Evolutionary conservation across 2,329 filamentous ascomycete genomes (phyloP).

Genomic region (Fonsecaea pugnacius): DNA sequence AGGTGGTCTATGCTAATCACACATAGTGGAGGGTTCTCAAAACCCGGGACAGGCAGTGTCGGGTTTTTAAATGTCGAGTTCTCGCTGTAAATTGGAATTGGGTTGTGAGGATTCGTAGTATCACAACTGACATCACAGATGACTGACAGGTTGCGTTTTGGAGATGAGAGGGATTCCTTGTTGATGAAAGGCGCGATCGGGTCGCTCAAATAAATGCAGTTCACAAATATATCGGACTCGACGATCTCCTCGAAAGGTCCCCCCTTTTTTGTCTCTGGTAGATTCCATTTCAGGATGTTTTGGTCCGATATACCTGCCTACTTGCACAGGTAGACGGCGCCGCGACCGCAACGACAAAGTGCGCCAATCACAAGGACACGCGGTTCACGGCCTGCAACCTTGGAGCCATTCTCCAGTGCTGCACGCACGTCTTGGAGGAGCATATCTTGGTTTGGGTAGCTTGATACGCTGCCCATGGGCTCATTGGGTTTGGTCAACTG

Average conservation of each 20-base stretch:
- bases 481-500: slow-evolving; percentile 72
- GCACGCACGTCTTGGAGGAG: slow-evolving; percentile 76
- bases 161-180: slow-evolving; percentile 66
- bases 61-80: slow-evolving; percentile 87
- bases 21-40: slow-evolving; percentile 64
- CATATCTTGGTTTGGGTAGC: slow-evolving; percentile 73
- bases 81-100: slow-evolving; percentile 75
- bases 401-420: slow-evolving; percentile 67
- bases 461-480: slow-evolving; percentile 65
- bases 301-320: slow-evolving; percentile 72
- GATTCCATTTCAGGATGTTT: slow-evolving; percentile 75
- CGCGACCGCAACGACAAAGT: slow-evolving; percentile 74
- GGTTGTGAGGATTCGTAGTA: slow-evolving; percentile 55
- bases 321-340: slow-evolving; percentile 78
- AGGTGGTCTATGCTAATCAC: slow-evolving; percentile 91
- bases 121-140: slow-evolving; percentile 70
- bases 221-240: slow-evolving; percentile 75
- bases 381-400: slow-evolving; percentile 70
- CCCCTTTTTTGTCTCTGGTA: slow-evolving; percentile 75
- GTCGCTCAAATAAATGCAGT: slow-evolving; percentile 83
- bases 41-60: slow-evolving; percentile 74
- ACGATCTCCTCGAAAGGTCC: slow-evolving; percentile 81
- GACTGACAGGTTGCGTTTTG: slow-evolving; percentile 74
- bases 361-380: slow-evolving; percentile 82
- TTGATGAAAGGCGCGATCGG: slow-evolving; percentile 83